phyloP scores from a whole-genome alignment of 2,329 filamentous ascomycete species.

The Neospermospora avenae region DNA sequence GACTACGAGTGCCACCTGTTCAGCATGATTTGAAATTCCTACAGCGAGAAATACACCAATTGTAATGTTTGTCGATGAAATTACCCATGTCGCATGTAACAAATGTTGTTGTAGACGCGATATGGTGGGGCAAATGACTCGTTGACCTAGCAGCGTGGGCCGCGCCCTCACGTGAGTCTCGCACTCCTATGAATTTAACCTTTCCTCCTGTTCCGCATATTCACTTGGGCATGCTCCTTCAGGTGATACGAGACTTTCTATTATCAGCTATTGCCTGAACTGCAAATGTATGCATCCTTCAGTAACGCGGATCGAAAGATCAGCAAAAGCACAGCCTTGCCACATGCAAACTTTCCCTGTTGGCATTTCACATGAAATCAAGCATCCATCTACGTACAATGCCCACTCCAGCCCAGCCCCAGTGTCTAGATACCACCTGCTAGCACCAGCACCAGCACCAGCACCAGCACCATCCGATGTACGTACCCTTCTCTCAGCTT shows the following conservation, averaged over 20 bases:
- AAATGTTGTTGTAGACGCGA: slow-evolving; percentile 3
- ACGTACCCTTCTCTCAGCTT: slow-evolving; percentile 10
- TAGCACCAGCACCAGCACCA: slow-evolving; percentile 9
- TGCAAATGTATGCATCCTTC: not conserved
- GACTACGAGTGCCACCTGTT: not conserved
- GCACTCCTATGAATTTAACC: not conserved
- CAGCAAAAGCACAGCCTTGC: not conserved
- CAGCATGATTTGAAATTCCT: no score
- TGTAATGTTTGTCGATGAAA: no score
- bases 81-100: not conserved
- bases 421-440: not conserved
- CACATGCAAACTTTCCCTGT: not conserved
- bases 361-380: not conserved
- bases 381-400: not conserved
- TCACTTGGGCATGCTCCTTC: no score
- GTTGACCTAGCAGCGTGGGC: not conserved
- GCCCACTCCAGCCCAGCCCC: not conserved
- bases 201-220: not conserved
- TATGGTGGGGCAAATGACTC: slow-evolving; percentile 1
- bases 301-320: not conserved
- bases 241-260: not conserved
- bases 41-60: no score
- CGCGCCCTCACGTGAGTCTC: not conserved
- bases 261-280: not conserved
- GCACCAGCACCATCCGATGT: slow-evolving; percentile 12